Evolutionary conservation across 495 filamentous ascomycete genomes (phyloP).

Genomic region (Parathielavia hyrcaniae): DNA sequence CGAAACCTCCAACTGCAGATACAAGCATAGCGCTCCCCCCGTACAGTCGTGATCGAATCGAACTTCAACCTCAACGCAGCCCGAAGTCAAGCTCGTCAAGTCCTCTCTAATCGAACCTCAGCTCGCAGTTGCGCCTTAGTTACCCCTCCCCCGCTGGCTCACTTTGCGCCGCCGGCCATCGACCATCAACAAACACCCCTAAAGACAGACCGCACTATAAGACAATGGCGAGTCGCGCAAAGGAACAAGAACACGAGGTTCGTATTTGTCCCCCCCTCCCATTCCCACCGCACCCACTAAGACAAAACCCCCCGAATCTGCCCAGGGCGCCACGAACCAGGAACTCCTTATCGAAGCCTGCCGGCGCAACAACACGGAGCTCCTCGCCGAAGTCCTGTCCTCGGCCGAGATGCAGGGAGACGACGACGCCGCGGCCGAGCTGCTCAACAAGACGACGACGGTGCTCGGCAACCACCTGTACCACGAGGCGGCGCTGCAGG

Average conservation of each 20-base stretch:
- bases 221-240: slow-evolving; percentile 36
- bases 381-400: slow-evolving; percentile 59
- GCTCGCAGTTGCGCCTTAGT: background rate
- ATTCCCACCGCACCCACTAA: slow-evolving; percentile 1
- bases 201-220: background rate
- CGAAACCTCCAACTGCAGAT: background rate
- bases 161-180: background rate
- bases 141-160: background rate
- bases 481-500: slow-evolving; percentile 79
- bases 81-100: too few species aligned
- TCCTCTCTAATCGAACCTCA: too few species aligned
- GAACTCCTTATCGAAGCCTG: slow-evolving; percentile 91
- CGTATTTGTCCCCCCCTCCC: slow-evolving; percentile 2
- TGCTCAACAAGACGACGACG: slow-evolving; percentile 79
- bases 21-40: background rate
- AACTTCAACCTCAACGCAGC: too few species aligned
- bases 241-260: slow-evolving; percentile 43
- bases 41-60: background rate
- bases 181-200: background rate
- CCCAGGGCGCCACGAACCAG: slow-evolving; percentile 72
- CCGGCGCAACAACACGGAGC: slow-evolving; percentile 81
- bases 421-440: slow-evolving; percentile 52
- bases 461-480: slow-evolving; percentile 79
- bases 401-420: slow-evolving; percentile 20
- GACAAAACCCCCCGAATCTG: background rate